These are phyloP conservation scores for Diutina sp. DNA, from an alignment of 1,139 yeast species.

Conservation along the genomic window DNA sequence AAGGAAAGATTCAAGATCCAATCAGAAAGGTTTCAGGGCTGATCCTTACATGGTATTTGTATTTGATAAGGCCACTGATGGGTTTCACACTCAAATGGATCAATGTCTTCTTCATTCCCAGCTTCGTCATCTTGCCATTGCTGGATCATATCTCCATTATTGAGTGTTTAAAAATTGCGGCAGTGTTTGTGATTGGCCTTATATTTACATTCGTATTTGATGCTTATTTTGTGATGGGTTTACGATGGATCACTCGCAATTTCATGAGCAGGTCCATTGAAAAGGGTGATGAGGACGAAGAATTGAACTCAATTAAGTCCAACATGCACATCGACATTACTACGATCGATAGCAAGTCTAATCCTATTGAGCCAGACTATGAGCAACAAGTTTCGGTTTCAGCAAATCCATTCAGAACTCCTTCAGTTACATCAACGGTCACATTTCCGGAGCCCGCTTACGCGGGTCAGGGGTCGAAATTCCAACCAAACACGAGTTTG, in stretches of 20 bases:
- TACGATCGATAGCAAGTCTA: slow-evolving; percentile 16
- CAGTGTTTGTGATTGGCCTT: slow-evolving; percentile 56
- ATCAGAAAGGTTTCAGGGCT: slow-evolving; percentile 18
- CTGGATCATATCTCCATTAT: slow-evolving; percentile 48
- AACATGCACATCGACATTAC: slow-evolving; percentile 18
- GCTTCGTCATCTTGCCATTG: slow-evolving; percentile 59
- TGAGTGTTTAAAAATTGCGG: slow-evolving; percentile 66
- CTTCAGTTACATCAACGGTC: neutral
- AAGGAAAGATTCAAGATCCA: neutral
- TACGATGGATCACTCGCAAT: slow-evolving; percentile 13
- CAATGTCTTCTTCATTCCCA: slow-evolving; percentile 66
- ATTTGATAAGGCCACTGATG: slow-evolving; percentile 46
- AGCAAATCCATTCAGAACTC: neutral
- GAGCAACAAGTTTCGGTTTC: neutral
- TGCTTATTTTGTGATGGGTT: slow-evolving; percentile 22
- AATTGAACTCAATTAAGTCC: neutral
- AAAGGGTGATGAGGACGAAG: slow-evolving; percentile 8
- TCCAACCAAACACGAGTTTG: neutral
- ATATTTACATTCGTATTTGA: slow-evolving; percentile 30
- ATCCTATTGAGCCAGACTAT: neutral
- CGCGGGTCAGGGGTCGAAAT: neutral
- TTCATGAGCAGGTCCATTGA: slow-evolving; percentile 8
- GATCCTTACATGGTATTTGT: slow-evolving; percentile 28
- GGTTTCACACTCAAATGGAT: slow-evolving; percentile 69
- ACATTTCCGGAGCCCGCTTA: neutral